Conservation (phyloP, 805 yeast genomes). For the Nakazawaea anatomiae region DNA sequence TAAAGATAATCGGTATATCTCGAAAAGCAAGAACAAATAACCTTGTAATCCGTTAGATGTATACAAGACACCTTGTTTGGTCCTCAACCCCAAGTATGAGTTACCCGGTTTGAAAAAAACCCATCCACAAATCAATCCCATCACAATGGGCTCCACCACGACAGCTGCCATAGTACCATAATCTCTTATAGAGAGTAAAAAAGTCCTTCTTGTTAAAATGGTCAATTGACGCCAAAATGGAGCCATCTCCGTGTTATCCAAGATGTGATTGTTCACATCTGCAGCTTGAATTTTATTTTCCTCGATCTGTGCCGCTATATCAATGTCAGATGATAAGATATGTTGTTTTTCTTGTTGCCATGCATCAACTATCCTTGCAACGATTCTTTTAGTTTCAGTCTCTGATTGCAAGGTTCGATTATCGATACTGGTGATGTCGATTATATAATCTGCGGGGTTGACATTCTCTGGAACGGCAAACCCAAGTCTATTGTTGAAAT, state of each 20-base stretch:
- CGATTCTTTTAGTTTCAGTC: constrained; percentile 19
- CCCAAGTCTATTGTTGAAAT: constrained; percentile 44
- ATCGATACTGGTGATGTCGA: constrained; percentile 56
- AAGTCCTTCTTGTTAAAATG: constrained; percentile 39
- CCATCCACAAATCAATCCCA: constrained; percentile 72
- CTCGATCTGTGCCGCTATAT: constrained; percentile 11
- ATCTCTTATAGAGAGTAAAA: constrained; percentile 44
- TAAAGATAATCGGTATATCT: constrained; percentile 50
- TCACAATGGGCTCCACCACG: constrained; percentile 34
- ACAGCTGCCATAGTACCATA: constrained; percentile 40
- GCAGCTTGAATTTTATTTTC: background rate
- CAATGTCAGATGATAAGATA: background rate
- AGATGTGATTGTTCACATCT: constrained; percentile 1
- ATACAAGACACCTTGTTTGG: constrained; percentile 48
- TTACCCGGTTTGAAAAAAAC: constrained; percentile 61
- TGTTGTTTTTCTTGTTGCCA: constrained; percentile 31
- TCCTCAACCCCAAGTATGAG: constrained; percentile 58
- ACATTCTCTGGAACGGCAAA: constrained; percentile 36
- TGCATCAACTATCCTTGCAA: constrained; percentile 20
- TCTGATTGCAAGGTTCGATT: constrained; percentile 32
- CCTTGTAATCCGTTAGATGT: constrained; percentile 48
- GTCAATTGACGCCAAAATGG: constrained; percentile 36
- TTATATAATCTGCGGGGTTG: constrained; percentile 58
- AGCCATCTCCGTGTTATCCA: constrained; percentile 27
- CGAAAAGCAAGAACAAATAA: constrained; percentile 50